A percentile compares a stretch with the other conserved stretches of the same genome.
Conservation (phyloP, 1,139 yeast genomes). For the Zygoascus meyerae region DNA sequence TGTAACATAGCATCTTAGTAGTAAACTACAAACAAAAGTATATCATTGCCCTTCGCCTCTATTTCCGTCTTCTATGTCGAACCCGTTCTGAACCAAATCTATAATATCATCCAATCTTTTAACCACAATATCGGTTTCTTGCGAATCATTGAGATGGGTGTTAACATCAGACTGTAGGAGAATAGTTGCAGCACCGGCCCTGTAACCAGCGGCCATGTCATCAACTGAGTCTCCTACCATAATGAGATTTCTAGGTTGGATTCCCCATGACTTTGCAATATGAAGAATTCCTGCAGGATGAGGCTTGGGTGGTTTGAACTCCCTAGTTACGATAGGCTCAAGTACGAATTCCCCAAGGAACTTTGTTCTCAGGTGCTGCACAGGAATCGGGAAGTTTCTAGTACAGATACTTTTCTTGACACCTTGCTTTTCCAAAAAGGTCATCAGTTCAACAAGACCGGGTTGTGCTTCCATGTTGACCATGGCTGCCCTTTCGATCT, state of each 20-base stretch:
- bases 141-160: conserved; percentile 33
- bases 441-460: conserved; percentile 33
- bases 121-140: conserved; percentile 41
- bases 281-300: conserved; percentile 53
- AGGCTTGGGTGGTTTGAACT: conserved; percentile 60
- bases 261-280: conserved; percentile 44
- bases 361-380: conserved; percentile 41
- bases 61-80: conserved; percentile 19
- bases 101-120: conserved; percentile 40
- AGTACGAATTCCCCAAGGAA: conserved; percentile 42
- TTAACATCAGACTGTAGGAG: conserved; percentile 47
- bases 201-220: conserved; percentile 54
- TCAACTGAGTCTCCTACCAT: conserved; percentile 69
- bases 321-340: conserved; percentile 53
- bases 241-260: conserved; percentile 42
- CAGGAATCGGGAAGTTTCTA: conserved; percentile 50
- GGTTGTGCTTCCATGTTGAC: conserved; percentile 50
- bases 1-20: not conserved
- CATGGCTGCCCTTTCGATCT: conserved; percentile 55
- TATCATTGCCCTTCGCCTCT: not conserved
- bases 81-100: conserved; percentile 35
- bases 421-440: conserved; percentile 31
- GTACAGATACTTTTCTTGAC: conserved; percentile 54
- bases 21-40: too few species aligned
- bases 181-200: conserved; percentile 54